A percentile compares a stretch with the other conserved stretches of the same genome.
These are phyloP conservation scores for Aquilaria yunnanensis DNA, from an alignment of 345 rosid genomes.

Conservation along the genomic window DNA sequence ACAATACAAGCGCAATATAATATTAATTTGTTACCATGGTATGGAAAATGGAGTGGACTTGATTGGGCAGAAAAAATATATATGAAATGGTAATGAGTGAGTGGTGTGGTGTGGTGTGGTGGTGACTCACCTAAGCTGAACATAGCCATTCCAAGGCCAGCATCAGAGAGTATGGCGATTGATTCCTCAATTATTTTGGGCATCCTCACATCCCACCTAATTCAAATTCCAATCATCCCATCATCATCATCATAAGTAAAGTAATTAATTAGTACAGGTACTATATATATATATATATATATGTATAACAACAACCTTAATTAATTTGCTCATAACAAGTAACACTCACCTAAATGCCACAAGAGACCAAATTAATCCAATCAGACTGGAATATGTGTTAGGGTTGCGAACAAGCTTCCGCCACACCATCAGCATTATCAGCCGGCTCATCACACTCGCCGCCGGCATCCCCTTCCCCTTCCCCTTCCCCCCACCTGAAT, in stretches of 20 bases:
- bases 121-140: slow-evolving; percentile 22
- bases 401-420: slow-evolving; percentile 22
- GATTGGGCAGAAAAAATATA: too few relatives aligned
- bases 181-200: slow-evolving; percentile 22
- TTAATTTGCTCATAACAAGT: neutral
- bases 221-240: too few relatives aligned
- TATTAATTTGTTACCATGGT: too few relatives aligned
- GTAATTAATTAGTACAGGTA: neutral
- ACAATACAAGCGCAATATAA: neutral
- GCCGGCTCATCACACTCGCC: slow-evolving; percentile 1
- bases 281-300: neutral
- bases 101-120: too few relatives aligned
- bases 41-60: too few relatives aligned
- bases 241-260: neutral
- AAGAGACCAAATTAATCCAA: slow-evolving; percentile 20
- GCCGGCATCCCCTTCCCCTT: neutral
- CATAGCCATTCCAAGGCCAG: slow-evolving; percentile 33
- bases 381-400: slow-evolving; percentile 18
- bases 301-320: neutral
- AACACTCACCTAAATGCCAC: slow-evolving; percentile 15
- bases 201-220: slow-evolving; percentile 16
- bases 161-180: slow-evolving; percentile 21
- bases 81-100: neutral
- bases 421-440: slow-evolving; percentile 18
- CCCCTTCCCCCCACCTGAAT: too few relatives aligned